phyloP scores from a whole-genome alignment of 2,329 filamentous ascomycete genomes.

The Coniochaeta pulveracea region DNA sequence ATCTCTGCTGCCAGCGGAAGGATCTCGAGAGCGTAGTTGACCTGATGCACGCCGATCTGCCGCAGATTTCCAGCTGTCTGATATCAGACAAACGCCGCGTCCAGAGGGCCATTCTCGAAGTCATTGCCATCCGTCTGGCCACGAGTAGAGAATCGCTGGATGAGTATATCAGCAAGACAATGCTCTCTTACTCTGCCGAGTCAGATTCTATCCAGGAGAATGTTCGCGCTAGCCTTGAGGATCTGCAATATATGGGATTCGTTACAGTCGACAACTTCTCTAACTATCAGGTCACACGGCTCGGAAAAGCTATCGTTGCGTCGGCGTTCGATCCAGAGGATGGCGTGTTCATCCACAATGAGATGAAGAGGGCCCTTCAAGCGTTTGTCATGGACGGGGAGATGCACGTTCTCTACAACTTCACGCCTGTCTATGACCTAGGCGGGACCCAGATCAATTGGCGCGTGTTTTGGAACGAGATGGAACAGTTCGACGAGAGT shows the following conservation, averaged over 20 bases:
- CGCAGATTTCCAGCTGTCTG: constrained; percentile 57
- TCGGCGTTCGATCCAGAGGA: constrained; percentile 66
- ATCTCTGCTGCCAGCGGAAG: constrained; percentile 57
- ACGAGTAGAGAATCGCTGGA: constrained; percentile 52
- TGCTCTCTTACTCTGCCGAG: constrained; percentile 48
- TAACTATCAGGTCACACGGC: constrained; percentile 47
- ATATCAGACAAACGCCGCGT: constrained; percentile 50
- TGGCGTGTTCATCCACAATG: constrained; percentile 60
- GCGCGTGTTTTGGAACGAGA: constrained; percentile 59
- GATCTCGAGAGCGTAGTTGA: constrained; percentile 61
- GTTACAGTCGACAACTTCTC: constrained; percentile 36
- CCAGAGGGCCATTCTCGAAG: constrained; percentile 60
- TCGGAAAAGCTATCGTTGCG: constrained; percentile 61
- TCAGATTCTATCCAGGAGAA: constrained; percentile 35
- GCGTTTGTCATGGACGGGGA: constrained; percentile 75
- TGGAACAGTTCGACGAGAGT: constrained; percentile 61
- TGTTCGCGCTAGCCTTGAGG: constrained; percentile 46
- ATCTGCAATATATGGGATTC: constrained; percentile 44
- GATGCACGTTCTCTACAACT: constrained; percentile 69
- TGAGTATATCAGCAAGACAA: constrained; percentile 57
- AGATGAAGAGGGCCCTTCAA: constrained; percentile 53
- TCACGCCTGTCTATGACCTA: constrained; percentile 57
- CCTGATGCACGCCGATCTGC: constrained; percentile 62
- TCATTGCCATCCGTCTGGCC: constrained; percentile 56
- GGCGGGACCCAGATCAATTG: constrained; percentile 49